A percentile compares a stretch with the other conserved stretches of the same genome.
These are phyloP conservation scores for Larix kaempferi DNA, from an alignment of 75 land plant species.

Conservation along the genomic window DNA sequence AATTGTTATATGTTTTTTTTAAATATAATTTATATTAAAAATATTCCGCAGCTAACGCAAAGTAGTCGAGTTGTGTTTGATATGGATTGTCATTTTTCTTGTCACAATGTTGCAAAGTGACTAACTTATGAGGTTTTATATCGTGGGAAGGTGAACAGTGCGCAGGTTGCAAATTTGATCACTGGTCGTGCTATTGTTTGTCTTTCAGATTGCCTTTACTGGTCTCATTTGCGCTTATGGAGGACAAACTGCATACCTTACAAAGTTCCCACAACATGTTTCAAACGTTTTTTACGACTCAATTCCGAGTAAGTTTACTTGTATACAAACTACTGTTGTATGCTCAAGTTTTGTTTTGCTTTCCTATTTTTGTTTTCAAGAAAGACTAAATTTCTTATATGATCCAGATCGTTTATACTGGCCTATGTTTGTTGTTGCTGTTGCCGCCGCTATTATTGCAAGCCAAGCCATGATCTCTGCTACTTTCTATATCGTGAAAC, in stretches of 20 bases:
- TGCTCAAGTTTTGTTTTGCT: neutral
- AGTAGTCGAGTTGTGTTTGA: too few species aligned
- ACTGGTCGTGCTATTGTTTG: neutral
- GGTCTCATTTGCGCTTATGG: conserved; percentile 49
- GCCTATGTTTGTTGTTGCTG: conserved; percentile 77
- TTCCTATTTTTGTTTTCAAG: neutral
- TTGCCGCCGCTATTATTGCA: conserved; percentile 64
- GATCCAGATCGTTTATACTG: conserved; percentile 52
- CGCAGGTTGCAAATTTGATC: too few species aligned
- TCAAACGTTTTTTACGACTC: conserved; percentile 51
- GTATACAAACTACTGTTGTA: neutral
- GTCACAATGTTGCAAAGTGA: too few species aligned
- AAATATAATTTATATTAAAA: too few species aligned
- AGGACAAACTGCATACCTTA: conserved; percentile 63
- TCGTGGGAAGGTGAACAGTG: too few species aligned
- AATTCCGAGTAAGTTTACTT: conserved; percentile 43
- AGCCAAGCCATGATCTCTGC: conserved; percentile 91
- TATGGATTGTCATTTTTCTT: too few species aligned
- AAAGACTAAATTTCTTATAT: neutral
- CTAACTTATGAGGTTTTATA: too few species aligned
- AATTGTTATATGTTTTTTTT: too few species aligned
- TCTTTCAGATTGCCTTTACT: conserved; percentile 47
- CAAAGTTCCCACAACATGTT: conserved; percentile 27
- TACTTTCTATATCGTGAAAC: conserved; percentile 63
- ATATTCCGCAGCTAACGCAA: too few species aligned